These are phyloP conservation scores for Starmerella bombicola DNA, from an alignment of 805 yeast species.

Conservation along the genomic window DNA sequence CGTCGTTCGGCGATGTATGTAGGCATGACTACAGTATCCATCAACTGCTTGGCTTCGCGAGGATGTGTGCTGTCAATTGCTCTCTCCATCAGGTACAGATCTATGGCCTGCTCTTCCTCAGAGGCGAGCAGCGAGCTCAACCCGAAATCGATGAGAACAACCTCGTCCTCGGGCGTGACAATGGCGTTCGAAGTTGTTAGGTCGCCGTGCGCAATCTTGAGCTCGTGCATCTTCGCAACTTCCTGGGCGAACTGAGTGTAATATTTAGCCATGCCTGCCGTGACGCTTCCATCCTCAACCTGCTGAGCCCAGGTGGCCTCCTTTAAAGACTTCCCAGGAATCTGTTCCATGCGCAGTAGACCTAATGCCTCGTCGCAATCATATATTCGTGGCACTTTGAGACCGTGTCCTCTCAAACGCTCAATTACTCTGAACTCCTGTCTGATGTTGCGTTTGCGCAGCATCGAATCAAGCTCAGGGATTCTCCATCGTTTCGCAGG, in stretches of 20 bases:
- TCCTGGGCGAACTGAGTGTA: slow-evolving; percentile 30
- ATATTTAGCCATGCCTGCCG: slow-evolving; percentile 2
- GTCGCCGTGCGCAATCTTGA: slow-evolving; percentile 86
- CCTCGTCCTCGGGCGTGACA: slow-evolving; percentile 10
- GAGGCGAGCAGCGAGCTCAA: slow-evolving; percentile 53
- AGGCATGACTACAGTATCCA: slow-evolving; percentile 46
- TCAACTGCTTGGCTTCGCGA: slow-evolving; percentile 47
- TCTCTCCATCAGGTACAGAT: slow-evolving; percentile 81
- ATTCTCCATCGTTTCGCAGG: slow-evolving; percentile 89
- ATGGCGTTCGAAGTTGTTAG: slow-evolving; percentile 81
- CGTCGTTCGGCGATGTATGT: slow-evolving; percentile 42
- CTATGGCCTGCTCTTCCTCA: slow-evolving; percentile 90
- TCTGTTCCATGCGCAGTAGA: slow-evolving; percentile 73
- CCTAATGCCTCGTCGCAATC: slow-evolving; percentile 70
- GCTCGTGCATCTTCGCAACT: slow-evolving; percentile 59
- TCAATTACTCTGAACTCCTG: slow-evolving; percentile 72
- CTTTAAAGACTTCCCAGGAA: slow-evolving; percentile 41
- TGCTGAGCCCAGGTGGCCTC: slow-evolving; percentile 28
- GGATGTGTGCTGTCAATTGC: slow-evolving; percentile 91
- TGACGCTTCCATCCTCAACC: slow-evolving; percentile 5
- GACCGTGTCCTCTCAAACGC: slow-evolving; percentile 38
- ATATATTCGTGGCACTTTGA: slow-evolving; percentile 61
- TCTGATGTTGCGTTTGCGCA: slow-evolving; percentile 69
- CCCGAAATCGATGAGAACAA: slow-evolving; percentile 82
- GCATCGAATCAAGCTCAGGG: slow-evolving; percentile 57